These are phyloP conservation scores for Mycena citricolor DNA, from an alignment of 1,284 basidiomycete genomes.

Conservation along the genomic window DNA sequence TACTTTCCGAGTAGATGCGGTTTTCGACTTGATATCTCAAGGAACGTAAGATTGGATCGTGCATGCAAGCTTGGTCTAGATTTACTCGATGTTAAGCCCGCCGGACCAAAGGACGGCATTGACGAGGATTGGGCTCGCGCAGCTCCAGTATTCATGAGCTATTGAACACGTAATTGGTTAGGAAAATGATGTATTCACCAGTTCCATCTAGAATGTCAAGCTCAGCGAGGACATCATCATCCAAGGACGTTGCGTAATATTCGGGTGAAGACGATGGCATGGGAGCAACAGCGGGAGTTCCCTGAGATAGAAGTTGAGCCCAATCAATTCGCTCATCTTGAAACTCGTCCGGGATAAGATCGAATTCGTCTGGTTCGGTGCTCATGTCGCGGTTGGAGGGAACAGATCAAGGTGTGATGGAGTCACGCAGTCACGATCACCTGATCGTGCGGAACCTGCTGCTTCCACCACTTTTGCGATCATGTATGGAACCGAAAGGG, in stretches of 20 bases:
- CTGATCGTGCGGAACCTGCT: too few species aligned
- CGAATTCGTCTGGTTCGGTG: slow-evolving; percentile 37
- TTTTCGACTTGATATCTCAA: too few species aligned
- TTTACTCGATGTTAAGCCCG: too few species aligned
- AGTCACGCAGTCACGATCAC: too few species aligned
- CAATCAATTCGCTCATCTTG: slow-evolving; percentile 40
- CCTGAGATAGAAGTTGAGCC: slow-evolving; percentile 36
- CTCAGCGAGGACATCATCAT: slow-evolving; percentile 35
- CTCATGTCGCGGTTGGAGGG: slow-evolving; percentile 1
- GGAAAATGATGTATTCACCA: slow-evolving; percentile 13
- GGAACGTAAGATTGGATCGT: too few species aligned
- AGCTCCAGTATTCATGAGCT: slow-evolving; percentile 12
- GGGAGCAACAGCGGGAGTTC: too few species aligned
- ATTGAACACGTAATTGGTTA: slow-evolving; percentile 16
- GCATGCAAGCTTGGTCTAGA: too few species aligned
- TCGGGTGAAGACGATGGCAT: slow-evolving; percentile 26
- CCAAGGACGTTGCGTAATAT: slow-evolving; percentile 35
- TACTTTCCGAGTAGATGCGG: too few species aligned
- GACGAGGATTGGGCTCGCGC: too few species aligned
- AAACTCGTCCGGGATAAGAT: slow-evolving; percentile 44
- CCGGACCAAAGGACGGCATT: not conserved
- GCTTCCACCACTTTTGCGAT: too few species aligned
- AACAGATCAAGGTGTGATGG: too few species aligned
- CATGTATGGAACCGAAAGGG: too few species aligned
- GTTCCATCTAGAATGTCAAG: slow-evolving; percentile 41